Evolutionary conservation across 768 basidiomycete species (phyloP), one percentile per base, ranked within the genome.

Genomic region (Amanita pallidorosea): DNA sequence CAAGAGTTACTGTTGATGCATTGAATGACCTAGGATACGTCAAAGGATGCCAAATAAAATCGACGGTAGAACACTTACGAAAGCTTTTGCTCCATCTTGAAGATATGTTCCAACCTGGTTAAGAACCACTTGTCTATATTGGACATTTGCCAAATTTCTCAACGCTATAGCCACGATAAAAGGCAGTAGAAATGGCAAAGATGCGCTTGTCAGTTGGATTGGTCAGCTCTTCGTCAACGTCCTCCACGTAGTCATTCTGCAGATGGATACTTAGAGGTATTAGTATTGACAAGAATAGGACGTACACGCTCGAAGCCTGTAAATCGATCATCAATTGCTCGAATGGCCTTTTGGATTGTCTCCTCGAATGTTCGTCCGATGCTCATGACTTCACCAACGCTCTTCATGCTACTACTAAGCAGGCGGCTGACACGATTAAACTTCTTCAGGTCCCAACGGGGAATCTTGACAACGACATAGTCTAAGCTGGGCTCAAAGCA

Each of bases 111-210:
- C 33, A 99, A 79, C 67, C 85, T 88, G 51, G 80, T 89, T 63
- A 99, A 68, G 77, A 99, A 99, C 95, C 95, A 99, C 65, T 86
- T 92, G 72, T 98, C 95, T 58, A 99, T 97, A 65, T 87, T 95
- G 47, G 93, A 94, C 86, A 97, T 90, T 64, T 93, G 82, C 83
- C 92, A 93, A 60, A 99, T 81, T 93, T 93, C 55, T 99, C 91
- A 53, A 99, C 87, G 47, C 84, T 85, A 62, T 97, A 95, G 11
- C 93, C 95, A 38, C 80, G 77, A 66, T 92, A 81, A 72, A 99
- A 88, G 5, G 95, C 96, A 17, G 87, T 83, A 9, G 93, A 89
- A 58, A 99, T 90, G 17, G 95, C 93, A 63, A 98, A 99, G 51
- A 99, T 80, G 31, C 96, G 90, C 71, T 92, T 94, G 67, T 98